phyloP scores from a whole-genome alignment of 78 protist genomes.

The Dictyostelium intermedium region DNA sequence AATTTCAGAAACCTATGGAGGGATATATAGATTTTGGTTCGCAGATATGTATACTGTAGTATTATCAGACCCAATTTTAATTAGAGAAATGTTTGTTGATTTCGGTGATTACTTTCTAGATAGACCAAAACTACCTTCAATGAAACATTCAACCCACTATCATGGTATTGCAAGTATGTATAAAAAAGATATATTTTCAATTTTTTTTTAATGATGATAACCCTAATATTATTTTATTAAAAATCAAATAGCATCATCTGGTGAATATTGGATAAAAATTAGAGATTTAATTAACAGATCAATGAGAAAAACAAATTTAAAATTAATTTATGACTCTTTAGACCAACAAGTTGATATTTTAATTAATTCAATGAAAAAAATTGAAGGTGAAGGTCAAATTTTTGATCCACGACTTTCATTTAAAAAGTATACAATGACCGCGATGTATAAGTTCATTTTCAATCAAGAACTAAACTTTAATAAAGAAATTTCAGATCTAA shows the following conservation, averaged over 20 bases:
- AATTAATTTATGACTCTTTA: background rate
- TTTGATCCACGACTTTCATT: background rate
- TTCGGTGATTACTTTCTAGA: background rate
- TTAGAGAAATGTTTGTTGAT: background rate
- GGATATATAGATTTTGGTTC: constrained; percentile 30
- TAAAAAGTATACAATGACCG: background rate
- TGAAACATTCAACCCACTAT: background rate
- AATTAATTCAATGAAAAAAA: background rate
- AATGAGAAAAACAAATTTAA: constrained; percentile 38
- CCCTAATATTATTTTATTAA: no score
- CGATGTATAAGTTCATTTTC: background rate
- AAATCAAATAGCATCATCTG: background rate
- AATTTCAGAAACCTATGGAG: background rate
- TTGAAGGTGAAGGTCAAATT: background rate
- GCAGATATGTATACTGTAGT: constrained; percentile 17
- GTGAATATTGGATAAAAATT: background rate
- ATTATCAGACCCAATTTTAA: background rate
- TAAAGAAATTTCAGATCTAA: background rate
- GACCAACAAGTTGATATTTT: background rate
- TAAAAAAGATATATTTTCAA: background rate
- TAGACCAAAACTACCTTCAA: background rate
- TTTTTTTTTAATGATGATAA: no score
- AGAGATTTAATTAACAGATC: constrained; percentile 7
- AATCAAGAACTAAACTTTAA: background rate
- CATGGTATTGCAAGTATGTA: background rate